phyloP scores from a whole-genome alignment of 2,329 filamentous ascomycete species.

The Aspergillus ruber region DNA sequence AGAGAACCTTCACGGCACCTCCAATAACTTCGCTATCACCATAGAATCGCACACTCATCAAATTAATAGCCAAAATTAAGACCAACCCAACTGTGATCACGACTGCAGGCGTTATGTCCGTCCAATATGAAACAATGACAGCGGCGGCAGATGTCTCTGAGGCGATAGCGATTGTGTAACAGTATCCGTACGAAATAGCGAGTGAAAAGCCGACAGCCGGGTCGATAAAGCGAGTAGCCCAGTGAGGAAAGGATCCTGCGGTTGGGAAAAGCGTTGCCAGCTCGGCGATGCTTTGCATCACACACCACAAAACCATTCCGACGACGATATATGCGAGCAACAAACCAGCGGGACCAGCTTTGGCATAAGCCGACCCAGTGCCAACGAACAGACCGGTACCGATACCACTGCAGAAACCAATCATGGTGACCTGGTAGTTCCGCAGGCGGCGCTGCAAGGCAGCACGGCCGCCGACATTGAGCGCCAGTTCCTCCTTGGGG shows the following conservation, averaged over 20 bases:
- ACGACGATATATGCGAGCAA: conserved; percentile 56
- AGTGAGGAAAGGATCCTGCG: conserved; percentile 60
- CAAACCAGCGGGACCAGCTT: conserved; percentile 36
- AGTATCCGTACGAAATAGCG: too few relatives aligned
- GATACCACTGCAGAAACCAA: conserved; percentile 32
- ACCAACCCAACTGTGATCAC: conserved; percentile 52
- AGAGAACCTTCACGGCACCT: conserved; percentile 26
- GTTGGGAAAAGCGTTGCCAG: conserved; percentile 86
- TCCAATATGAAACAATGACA: conserved; percentile 78
- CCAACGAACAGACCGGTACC: conserved; percentile 46
- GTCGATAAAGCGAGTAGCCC: too few relatives aligned
- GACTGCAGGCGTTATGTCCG: conserved; percentile 57
- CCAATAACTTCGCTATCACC: conserved; percentile 7
- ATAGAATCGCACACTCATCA: too few relatives aligned
- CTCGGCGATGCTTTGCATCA: conserved; percentile 83
- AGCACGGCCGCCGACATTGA: conserved; percentile 29
- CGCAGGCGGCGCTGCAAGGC: conserved; percentile 28
- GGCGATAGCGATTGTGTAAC: conserved; percentile 51
- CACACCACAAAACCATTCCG: conserved; percentile 79
- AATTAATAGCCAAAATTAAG: conserved; percentile 11
- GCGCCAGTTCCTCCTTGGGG: conserved; percentile 20
- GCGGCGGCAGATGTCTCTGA: conserved; percentile 74
- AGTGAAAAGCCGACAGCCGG: too few relatives aligned
- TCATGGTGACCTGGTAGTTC: conserved; percentile 29
- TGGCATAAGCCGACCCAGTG: too few relatives aligned